phyloP scores from a whole-genome alignment of 345 rosid species.

The Salix exigua region DNA sequence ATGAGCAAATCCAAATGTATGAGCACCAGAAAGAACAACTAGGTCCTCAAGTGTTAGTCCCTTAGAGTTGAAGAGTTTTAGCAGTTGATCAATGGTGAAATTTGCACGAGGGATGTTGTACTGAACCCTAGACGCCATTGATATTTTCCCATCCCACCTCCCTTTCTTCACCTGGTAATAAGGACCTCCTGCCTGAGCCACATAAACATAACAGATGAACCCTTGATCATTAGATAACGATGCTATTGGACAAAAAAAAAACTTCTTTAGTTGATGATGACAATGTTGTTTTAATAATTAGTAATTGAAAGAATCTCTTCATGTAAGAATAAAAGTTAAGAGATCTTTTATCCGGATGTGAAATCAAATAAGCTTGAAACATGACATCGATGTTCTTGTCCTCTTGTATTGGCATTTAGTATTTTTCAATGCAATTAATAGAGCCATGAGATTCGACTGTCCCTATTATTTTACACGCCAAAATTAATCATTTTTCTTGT shows the following conservation, averaged over 20 bases:
- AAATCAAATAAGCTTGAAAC: not conserved
- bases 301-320: not conserved
- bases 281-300: not conserved
- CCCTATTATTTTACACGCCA: not conserved
- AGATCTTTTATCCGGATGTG: too few species aligned
- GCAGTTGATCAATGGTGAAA: slow-evolving; percentile 61
- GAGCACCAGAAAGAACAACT: slow-evolving; percentile 77
- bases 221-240: too few species aligned
- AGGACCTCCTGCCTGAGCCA: slow-evolving; percentile 66
- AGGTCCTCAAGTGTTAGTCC: slow-evolving; percentile 60
- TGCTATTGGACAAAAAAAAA: not conserved
- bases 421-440: not conserved
- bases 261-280: not conserved
- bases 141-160: slow-evolving; percentile 70
- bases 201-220: not conserved
- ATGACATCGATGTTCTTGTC: not conserved
- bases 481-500: not conserved
- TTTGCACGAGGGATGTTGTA: slow-evolving; percentile 55
- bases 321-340: not conserved
- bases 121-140: slow-evolving; percentile 54
- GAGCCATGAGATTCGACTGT: not conserved
- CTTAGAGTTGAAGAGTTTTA: slow-evolving; percentile 66
- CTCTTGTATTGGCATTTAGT: not conserved
- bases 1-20: slow-evolving; percentile 84
- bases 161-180: slow-evolving; percentile 79